Evolutionary conservation across 202 grass and related monocot species (phyloP).

Genomic region (Carex arenaria): DNA sequence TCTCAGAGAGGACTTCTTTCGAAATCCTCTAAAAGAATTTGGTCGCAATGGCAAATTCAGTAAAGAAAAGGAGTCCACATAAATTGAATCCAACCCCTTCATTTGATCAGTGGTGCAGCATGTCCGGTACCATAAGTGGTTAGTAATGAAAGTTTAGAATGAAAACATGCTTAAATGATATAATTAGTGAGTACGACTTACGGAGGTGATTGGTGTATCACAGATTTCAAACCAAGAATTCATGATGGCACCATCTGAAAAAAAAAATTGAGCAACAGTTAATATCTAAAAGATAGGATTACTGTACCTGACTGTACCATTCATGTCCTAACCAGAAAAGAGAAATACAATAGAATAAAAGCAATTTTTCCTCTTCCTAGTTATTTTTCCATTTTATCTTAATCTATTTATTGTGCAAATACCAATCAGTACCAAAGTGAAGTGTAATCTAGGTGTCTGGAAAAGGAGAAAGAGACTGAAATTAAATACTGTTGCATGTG

Average conservation of each 20-base stretch:
- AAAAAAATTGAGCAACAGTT: conserved; percentile 10
- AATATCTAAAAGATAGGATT: not conserved
- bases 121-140: not conserved
- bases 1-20: conserved; percentile 58
- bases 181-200: conserved; percentile 13
- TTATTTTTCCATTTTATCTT: not conserved
- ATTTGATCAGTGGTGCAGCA: conserved; percentile 25
- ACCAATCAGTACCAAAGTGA: too few relatives aligned
- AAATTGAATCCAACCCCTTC: conserved; percentile 32
- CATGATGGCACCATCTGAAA: conserved; percentile 62
- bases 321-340: not conserved
- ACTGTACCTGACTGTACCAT: not conserved
- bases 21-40: conserved; percentile 79
- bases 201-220: conserved; percentile 52
- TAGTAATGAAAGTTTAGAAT: not conserved
- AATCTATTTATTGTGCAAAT: not conserved
- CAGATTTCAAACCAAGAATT: conserved; percentile 84
- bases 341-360: not conserved
- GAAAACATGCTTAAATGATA: conserved; percentile 7
- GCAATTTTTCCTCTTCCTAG: not conserved
- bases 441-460: not conserved
- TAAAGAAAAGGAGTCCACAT: conserved; percentile 53
- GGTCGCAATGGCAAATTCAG: conserved; percentile 58
- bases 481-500: conserved; percentile 50
- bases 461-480: not conserved